phyloP scores from a whole-genome alignment of 345 rosid genomes.

The Alliaria petiolata region DNA sequence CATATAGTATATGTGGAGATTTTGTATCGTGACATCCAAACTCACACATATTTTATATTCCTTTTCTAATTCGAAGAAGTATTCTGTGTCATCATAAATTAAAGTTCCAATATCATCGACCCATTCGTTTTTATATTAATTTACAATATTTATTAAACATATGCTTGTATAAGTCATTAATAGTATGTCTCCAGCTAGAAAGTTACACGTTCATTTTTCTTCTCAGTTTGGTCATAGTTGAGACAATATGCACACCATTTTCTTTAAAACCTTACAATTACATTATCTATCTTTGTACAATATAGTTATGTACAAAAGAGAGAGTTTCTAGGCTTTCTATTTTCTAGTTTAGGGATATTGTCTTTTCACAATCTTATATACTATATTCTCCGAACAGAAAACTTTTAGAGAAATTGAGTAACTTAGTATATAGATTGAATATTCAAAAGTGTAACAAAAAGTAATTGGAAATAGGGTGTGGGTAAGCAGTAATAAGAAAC shows the following conservation, averaged over 20 bases:
- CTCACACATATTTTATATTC: slow-evolving; percentile 4
- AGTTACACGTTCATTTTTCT: neutral
- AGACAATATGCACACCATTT: neutral
- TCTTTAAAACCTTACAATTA: neutral
- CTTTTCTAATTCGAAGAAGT: neutral
- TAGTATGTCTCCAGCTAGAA: neutral
- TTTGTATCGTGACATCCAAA: neutral
- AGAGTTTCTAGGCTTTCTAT: no score
- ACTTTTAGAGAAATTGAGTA: no score
- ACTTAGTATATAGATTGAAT: no score
- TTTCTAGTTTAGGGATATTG: no score
- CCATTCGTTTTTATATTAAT: neutral
- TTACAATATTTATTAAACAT: neutral
- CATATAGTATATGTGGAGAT: neutral
- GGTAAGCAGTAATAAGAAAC: neutral
- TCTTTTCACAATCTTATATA: no score
- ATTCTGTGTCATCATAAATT: neutral
- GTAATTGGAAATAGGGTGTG: neutral
- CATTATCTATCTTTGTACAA: neutral
- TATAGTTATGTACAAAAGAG: no score
- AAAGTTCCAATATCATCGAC: neutral
- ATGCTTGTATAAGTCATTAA: neutral
- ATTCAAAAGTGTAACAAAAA: no score
- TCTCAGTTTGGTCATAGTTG: neutral
- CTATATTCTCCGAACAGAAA: no score